Evolutionary conservation across 495 filamentous ascomycete species (phyloP).

Genomic region (Glutinoglossum americanum): DNA sequence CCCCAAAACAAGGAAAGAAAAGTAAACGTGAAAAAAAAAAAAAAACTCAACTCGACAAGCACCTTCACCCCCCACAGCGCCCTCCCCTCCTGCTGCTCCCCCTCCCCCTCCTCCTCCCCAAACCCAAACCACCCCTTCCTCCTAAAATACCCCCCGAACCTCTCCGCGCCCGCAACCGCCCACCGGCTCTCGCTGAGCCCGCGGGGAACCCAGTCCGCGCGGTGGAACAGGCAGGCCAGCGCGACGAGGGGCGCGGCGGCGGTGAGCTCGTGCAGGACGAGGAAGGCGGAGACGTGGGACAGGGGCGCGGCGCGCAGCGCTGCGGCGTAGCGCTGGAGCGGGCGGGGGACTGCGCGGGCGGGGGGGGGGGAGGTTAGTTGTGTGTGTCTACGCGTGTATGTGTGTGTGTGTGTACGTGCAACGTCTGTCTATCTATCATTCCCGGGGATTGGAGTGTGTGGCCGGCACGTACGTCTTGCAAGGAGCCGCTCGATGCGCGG

Average conservation of each 20-base stretch:
- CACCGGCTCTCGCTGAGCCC: conserved; percentile 27
- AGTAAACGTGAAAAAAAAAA: too few species aligned
- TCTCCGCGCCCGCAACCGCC: conserved; percentile 31
- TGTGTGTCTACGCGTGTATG: too few species aligned
- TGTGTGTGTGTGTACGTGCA: too few species aligned
- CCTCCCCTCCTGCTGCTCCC: too few species aligned
- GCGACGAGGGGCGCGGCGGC: conserved; percentile 61
- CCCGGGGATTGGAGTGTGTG: too few species aligned
- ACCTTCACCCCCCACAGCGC: not conserved
- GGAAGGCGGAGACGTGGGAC: conserved; percentile 66
- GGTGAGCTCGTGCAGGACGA: conserved; percentile 80
- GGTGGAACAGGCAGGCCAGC: conserved; percentile 58
- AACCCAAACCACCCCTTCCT: conserved; percentile 41
- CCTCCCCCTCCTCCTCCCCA: conserved; percentile 13
- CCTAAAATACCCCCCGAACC: conserved; percentile 34
- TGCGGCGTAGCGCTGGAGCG: conserved; percentile 43
- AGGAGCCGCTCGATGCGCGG: too few species aligned
- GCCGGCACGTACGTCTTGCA: too few species aligned
- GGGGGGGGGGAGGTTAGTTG: too few species aligned
- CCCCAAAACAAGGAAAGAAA: too few species aligned
- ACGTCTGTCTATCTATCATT: too few species aligned
- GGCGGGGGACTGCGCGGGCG: conserved; percentile 21
- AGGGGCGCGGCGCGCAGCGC: conserved; percentile 53
- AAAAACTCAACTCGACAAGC: not conserved
- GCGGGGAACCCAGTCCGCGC: conserved; percentile 39